Conservation (phyloP, 371 early-diverging fungal genomes). For the Dipsacomyces acuminosporus region DNA sequence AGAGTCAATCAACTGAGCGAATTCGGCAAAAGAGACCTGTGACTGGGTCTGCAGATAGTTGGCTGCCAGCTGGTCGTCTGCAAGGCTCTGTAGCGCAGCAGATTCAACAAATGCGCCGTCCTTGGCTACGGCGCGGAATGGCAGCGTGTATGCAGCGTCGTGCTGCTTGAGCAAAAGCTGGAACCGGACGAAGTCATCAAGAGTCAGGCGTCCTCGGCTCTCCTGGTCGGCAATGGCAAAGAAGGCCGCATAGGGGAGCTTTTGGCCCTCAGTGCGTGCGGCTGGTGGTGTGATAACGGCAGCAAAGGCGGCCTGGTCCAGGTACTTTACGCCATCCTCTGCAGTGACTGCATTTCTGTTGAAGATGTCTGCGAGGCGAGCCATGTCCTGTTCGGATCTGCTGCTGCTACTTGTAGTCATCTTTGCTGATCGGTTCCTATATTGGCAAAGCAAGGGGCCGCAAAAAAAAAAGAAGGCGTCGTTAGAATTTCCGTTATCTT, state of each 20-base stretch:
- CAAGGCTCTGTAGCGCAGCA: slow-evolving; percentile 13
- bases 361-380: slow-evolving; percentile 50
- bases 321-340: slow-evolving; percentile 55
- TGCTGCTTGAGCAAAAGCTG: slow-evolving; percentile 66
- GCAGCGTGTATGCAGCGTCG: slow-evolving; percentile 79
- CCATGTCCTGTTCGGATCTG: slow-evolving; percentile 20
- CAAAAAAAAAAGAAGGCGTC: no score
- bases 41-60: slow-evolving; percentile 54
- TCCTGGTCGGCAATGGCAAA: slow-evolving; percentile 71
- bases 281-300: slow-evolving; percentile 54
- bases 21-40: slow-evolving; percentile 64
- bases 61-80: slow-evolving; percentile 57
- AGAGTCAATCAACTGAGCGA: slow-evolving; percentile 74
- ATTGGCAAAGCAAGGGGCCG: no score
- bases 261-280: slow-evolving; percentile 54
- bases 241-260: slow-evolving; percentile 50
- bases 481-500: no score
- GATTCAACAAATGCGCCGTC: slow-evolving; percentile 27
- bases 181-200: slow-evolving; percentile 73
- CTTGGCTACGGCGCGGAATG: slow-evolving; percentile 65
- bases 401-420: slow-evolving; percentile 15
- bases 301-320: slow-evolving; percentile 44
- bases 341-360: slow-evolving; percentile 58
- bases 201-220: slow-evolving; percentile 58
- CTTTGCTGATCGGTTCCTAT: background rate